Conservation (phyloP, 192 early-diverging fungal species). For the Globomyces pollinis-pini region DNA sequence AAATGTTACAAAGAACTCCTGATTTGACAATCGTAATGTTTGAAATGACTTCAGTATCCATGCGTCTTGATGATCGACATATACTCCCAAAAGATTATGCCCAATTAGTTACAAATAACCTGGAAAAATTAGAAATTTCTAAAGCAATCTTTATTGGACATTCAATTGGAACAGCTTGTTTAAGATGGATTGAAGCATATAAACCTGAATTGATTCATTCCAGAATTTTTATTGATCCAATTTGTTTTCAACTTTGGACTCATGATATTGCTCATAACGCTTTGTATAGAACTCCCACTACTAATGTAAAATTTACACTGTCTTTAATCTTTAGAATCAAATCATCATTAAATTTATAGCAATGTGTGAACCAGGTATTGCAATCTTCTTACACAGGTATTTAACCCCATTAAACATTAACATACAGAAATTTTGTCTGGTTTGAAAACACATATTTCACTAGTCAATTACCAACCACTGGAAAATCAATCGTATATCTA, state of each 20-base stretch:
- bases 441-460: constrained; percentile 19
- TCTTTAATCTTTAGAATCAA: too few relatives aligned
- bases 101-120: constrained; percentile 34
- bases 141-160: constrained; percentile 61
- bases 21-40: constrained; percentile 15
- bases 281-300: constrained; percentile 22
- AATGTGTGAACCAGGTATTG: constrained; percentile 54
- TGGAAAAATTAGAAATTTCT: constrained; percentile 26
- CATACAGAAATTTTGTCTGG: constrained; percentile 15
- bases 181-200: constrained; percentile 46
- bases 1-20: constrained; percentile 21
- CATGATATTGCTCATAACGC: constrained; percentile 55
- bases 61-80: constrained; percentile 50
- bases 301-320: too few relatives aligned
- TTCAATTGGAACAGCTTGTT: constrained; percentile 49
- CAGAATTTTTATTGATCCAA: constrained; percentile 56
- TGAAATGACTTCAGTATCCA: constrained; percentile 57
- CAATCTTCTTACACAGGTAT: constrained; percentile 43
- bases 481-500: constrained; percentile 1
- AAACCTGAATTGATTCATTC: constrained; percentile 31
- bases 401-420: constrained; percentile 30
- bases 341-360: constrained; percentile 48
- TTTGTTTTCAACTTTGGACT: constrained; percentile 58
- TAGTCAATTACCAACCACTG: constrained; percentile 22
- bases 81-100: constrained; percentile 47